Evolutionary conservation across 306 rosid genomes (phyloP), one percentile per base, ranked within the genome.

Genomic region (Casuarina cunninghamiana): DNA sequence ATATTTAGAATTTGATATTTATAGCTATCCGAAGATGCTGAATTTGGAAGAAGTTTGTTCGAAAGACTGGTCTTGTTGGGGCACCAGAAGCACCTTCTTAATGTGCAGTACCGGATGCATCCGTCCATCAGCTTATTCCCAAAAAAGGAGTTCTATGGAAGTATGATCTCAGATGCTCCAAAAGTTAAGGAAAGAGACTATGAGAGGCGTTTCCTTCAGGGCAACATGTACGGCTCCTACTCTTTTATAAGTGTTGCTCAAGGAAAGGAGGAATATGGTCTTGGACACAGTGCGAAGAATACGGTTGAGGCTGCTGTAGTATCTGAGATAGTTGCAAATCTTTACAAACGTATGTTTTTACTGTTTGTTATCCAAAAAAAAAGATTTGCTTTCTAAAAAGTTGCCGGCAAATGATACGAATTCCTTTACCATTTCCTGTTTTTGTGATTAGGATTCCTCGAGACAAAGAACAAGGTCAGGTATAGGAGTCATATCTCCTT

Each of bases 401-500:
- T 43, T 42, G 21, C 26, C 21, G 26, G 35, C 12, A 3, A 45
- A 48, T 43, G 38, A 32, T 43, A 45, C 13, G 2, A 41, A n/a
- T 1, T 75, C 16, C 7, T 53, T 41, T 44, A 46, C 32, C n/a
- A 43, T 7, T 53, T 32, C 39, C 12, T 9, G 0, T 60, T 65
- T 67, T 49, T 66, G 60, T 16, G 9, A 38, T 76, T 21, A 87
- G 96, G 83, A 10, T 80, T 32, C 62, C 16, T 12, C 13, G 5
- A 49, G 55, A 87, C 77, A 16, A 86, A 67, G 55, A 86, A 75
- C 83, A 79, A 75, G 77, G 80, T 85, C 3, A 86, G 93, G 93
- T 78, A 75, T 91, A 49, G 96, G 96, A 68, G 81, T 91, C 46
- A 87, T 91, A 82, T 88, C 96, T 68, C 89, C 93, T 13, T 88